Conservation (phyloP, 345 rosid genomes). For the Salix arbutifolia region DNA sequence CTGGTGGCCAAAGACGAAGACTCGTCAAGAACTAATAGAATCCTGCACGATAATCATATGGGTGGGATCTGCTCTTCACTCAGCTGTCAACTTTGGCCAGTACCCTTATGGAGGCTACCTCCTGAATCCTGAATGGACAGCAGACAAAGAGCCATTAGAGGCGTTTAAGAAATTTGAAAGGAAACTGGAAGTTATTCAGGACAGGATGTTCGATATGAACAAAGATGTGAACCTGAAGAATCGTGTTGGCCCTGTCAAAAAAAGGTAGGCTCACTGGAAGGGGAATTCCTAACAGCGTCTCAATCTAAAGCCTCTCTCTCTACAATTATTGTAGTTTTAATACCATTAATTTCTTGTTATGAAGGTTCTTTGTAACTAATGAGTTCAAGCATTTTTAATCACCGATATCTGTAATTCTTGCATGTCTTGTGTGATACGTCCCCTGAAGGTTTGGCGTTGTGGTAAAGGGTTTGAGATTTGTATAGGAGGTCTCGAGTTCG, state of each 20-base stretch:
- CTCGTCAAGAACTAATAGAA: constrained; percentile 24
- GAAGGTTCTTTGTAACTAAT: too few relatives aligned
- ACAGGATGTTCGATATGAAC: constrained; percentile 16
- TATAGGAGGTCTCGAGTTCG: too few relatives aligned
- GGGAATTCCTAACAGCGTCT: constrained; percentile 26
- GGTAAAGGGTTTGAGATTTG: too few relatives aligned
- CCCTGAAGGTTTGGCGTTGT: too few relatives aligned
- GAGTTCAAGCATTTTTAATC: too few relatives aligned
- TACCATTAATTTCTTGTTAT: too few relatives aligned
- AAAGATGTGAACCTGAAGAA: constrained; percentile 10
- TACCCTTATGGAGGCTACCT: constrained; percentile 37
- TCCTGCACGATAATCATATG: constrained; percentile 33
- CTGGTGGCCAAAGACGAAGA: constrained; percentile 39
- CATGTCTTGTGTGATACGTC: too few relatives aligned
- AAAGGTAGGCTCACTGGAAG: constrained; percentile 19
- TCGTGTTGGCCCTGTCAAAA: constrained; percentile 15
- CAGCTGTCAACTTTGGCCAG: constrained; percentile 38
- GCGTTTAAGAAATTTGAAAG: constrained; percentile 33
- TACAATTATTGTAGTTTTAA: background rate
- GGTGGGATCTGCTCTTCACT: constrained; percentile 40
- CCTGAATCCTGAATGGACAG: constrained; percentile 40
- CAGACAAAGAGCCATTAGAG: constrained; percentile 13
- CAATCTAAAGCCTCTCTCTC: constrained; percentile 11
- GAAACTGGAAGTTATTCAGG: constrained; percentile 22
- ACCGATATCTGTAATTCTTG: background rate